Conservation (phyloP, 805 yeast genomes). For the Brettanomyces nanus region DNA sequence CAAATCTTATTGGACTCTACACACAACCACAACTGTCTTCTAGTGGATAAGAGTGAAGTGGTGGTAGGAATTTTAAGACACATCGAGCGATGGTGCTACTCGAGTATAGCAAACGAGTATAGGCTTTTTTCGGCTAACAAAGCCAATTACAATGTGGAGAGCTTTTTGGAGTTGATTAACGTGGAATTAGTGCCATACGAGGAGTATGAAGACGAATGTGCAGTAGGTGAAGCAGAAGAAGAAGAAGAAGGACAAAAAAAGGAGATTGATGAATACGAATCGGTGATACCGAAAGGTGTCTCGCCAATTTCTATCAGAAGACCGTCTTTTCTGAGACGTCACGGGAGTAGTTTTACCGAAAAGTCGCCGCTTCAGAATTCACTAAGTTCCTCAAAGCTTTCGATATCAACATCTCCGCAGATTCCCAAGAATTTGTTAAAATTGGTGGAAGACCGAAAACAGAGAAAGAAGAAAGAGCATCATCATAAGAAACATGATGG, state of each 20-base stretch:
- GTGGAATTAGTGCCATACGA: conserved; percentile 40
- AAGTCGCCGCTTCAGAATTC: conserved; percentile 2
- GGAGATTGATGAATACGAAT: conserved; percentile 1
- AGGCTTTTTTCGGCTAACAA: conserved; percentile 62
- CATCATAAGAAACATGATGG: conserved; percentile 10
- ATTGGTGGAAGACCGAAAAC: conserved; percentile 42
- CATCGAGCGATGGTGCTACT: conserved; percentile 82
- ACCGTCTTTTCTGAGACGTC: conserved; percentile 2
- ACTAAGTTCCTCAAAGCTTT: conserved; percentile 29
- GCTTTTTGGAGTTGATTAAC: conserved; percentile 67
- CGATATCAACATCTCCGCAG: conserved; percentile 60
- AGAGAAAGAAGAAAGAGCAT: conserved; percentile 27
- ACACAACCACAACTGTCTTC: conserved; percentile 55
- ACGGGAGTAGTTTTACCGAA: neutral
- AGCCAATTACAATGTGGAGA: conserved; percentile 72
- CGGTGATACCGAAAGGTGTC: conserved; percentile 4
- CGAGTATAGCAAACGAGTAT: conserved; percentile 79
- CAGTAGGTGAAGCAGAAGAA: conserved; percentile 4
- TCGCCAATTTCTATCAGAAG: conserved; percentile 4
- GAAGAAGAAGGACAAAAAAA: conserved; percentile 2
- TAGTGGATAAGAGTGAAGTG: conserved; percentile 75
- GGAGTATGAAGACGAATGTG: conserved; percentile 8
- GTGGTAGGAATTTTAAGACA: conserved; percentile 75
- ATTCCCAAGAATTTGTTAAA: conserved; percentile 54
- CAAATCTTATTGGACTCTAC: conserved; percentile 52